Conservation (phyloP, 2,329 filamentous ascomycete species). For the Alternaria solani region DNA sequence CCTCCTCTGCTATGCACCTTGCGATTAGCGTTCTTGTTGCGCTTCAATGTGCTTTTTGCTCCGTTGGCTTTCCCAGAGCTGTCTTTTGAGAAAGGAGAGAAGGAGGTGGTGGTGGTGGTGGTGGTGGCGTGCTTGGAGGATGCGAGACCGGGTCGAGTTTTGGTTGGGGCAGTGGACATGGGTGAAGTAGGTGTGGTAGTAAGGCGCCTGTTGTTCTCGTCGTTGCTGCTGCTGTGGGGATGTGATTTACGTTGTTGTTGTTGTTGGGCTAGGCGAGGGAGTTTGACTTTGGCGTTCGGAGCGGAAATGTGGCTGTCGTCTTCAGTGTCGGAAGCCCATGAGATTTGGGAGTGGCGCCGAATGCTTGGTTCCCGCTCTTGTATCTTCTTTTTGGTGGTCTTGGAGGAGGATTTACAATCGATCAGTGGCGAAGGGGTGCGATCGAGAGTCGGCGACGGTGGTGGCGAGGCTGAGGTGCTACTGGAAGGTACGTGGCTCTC, state of each 20-base stretch:
- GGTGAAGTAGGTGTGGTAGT: background rate
- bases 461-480: background rate
- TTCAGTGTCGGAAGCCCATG: conserved; percentile 15
- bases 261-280: background rate
- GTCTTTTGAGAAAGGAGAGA: too few species aligned
- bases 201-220: background rate
- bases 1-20: background rate
- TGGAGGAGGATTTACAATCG: background rate
- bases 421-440: background rate
- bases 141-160: background rate
- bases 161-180: background rate
- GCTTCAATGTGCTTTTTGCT: background rate
- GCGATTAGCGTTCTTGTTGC: background rate
- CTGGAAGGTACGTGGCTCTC: background rate
- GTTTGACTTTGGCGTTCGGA: background rate
- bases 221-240: background rate
- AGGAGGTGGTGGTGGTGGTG: too few species aligned
- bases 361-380: background rate
- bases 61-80: background rate
- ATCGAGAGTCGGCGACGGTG: background rate
- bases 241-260: background rate
- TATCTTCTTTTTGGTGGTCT: background rate
- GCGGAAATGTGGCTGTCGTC: background rate
- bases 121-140: background rate
- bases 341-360: conserved; percentile 20